Conservation (phyloP, 352 stramenopile genomes). For the Phytophthora cajani region DNA sequence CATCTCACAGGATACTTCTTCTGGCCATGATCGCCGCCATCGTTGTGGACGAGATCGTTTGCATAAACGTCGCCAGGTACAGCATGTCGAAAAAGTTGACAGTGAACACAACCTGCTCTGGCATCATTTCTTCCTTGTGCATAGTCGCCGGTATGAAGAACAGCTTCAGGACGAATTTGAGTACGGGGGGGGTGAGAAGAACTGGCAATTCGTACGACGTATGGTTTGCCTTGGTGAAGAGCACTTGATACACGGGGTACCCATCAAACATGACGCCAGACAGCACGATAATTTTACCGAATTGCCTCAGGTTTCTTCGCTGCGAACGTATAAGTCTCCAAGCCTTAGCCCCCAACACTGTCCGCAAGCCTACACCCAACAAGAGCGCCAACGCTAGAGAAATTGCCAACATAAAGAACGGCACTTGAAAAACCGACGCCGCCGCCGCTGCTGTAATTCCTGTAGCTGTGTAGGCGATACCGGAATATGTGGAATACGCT, state of each 20-base stretch:
- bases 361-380: not conserved
- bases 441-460: not conserved
- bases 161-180: constrained; percentile 7
- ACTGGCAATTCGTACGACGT: constrained; percentile 10
- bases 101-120: constrained; percentile 9
- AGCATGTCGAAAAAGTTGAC: constrained; percentile 9
- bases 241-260: constrained; percentile 13
- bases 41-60: constrained; percentile 1
- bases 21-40: not conserved
- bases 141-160: not conserved
- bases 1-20: too few species aligned
- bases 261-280: not conserved
- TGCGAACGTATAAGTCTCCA: not conserved
- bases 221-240: not conserved
- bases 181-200: not conserved
- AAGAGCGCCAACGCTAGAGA: not conserved
- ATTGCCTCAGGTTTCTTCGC: not conserved
- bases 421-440: constrained; percentile 5
- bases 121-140: constrained; percentile 15
- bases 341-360: not conserved
- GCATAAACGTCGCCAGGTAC: constrained; percentile 3
- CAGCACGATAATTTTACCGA: not conserved
- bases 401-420: not conserved
- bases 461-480: not conserved
- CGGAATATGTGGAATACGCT: not conserved